Evolutionary conservation across 2,329 filamentous ascomycete species (phyloP).

Genomic region (Nothophoma quercina): DNA sequence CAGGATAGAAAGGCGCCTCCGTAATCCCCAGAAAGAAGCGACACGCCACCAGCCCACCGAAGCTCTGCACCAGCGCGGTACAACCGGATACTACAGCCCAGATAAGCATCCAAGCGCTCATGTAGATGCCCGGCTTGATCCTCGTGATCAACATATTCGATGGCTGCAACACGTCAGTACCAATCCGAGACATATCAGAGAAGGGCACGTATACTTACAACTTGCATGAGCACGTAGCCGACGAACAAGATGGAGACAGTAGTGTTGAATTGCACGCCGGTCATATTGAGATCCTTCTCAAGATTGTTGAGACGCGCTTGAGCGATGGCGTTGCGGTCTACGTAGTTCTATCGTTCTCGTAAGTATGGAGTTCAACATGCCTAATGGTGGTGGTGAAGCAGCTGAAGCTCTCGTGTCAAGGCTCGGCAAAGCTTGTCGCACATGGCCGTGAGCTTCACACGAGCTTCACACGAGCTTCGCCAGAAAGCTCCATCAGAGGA

Average conservation of each 20-base stretch:
- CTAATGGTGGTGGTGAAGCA: not conserved
- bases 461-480: too few species aligned
- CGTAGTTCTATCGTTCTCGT: slow-evolving; percentile 34
- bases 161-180: too few species aligned
- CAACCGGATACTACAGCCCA: slow-evolving; percentile 49
- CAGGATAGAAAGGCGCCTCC: slow-evolving; percentile 61
- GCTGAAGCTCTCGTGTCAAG: slow-evolving; percentile 16
- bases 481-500: too few species aligned
- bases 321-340: slow-evolving; percentile 70
- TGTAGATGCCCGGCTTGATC: slow-evolving; percentile 42
- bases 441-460: too few species aligned
- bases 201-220: too few species aligned
- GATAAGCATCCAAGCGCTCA: slow-evolving; percentile 44
- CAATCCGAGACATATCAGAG: too few species aligned
- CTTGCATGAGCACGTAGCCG: slow-evolving; percentile 46
- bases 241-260: slow-evolving; percentile 56
- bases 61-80: slow-evolving; percentile 44
- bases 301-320: slow-evolving; percentile 69
- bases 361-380: not conserved
- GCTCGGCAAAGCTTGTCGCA: slow-evolving; percentile 9
- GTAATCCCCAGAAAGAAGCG: slow-evolving; percentile 44
- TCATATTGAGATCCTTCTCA: slow-evolving; percentile 58
- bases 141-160: slow-evolving; percentile 54
- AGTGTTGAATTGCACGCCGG: slow-evolving; percentile 27
- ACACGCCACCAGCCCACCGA: slow-evolving; percentile 41